Base-by-base conservation (phyloP, 805 yeast genomes). In the Saccharomycopsis guyanensis region DNA sequence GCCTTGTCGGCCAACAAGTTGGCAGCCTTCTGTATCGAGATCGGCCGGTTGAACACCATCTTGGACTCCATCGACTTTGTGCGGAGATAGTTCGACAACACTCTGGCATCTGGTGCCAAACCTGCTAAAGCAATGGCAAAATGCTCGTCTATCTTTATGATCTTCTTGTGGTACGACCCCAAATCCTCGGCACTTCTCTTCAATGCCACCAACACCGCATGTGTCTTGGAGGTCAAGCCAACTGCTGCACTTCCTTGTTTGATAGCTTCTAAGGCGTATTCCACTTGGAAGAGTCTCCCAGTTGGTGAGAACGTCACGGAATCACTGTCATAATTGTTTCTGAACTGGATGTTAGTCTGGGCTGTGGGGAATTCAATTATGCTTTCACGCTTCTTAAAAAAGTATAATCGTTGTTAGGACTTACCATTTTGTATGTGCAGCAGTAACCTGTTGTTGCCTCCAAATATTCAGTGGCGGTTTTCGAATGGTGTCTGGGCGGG, bases 291-390 rank as follows among this genome's bases (percentile, higher is more conserved):
- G 50, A 87, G 76, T 56, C 96, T 76, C 3, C 96, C 96, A 3
- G 95, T 87, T 47, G 96, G 96, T 29, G 97, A 91, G 69, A 86
- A 93, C 12, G 99, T 93, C 49, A 93, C 96, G 40, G 97, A 82
- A 66, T 93, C 99, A 73, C 95, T 94, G 66, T 93, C 98, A 75
- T 93, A 93, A 59, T 94, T 93, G 69, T 93, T 93, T 75, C 98
- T 87, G 64, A 93, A 93, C 98, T 48, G 23, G n/a, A 29, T 10
- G 12, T 39, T 18, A 13, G 46, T 43, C 15, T 20, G 23, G n/a
- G n/a, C n/a, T n/a, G n/a, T 34, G n/a, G n/a, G n/a, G n/a, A n/a
- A n/a, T n/a, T n/a, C n/a, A n/a, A n/a, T n/a, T n/a, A n/a, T n/a
- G n/a, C n/a, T n/a, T n/a, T n/a, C n/a, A n/a, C n/a, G n/a, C n/a